These are phyloP conservation scores for Suhomyces sp. DNA, from an alignment of 805 yeast species.

Conservation along the genomic window DNA sequence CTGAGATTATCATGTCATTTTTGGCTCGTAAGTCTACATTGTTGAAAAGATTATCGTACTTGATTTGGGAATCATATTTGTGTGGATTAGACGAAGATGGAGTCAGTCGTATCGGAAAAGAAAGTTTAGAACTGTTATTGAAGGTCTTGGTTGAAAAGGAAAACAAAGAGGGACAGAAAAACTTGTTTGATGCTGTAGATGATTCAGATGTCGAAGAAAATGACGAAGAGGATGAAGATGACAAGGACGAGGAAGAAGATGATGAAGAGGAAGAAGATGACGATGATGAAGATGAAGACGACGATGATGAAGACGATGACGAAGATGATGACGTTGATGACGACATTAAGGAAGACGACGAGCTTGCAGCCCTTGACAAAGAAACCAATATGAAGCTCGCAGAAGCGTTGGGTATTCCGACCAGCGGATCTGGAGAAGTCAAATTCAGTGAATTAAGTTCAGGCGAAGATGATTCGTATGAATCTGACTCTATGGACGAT, in stretches of 20 bases:
- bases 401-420: constrained; percentile 66
- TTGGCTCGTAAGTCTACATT: constrained; percentile 40
- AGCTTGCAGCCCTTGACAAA: constrained; percentile 26
- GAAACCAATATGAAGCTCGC: constrained; percentile 65
- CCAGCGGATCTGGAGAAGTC: constrained; percentile 43
- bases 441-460: constrained; percentile 40
- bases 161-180: constrained; percentile 75
- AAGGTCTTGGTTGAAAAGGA: constrained; percentile 56
- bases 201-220: constrained; percentile 27
- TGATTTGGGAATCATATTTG: constrained; percentile 43
- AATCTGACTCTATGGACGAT: constrained; percentile 79
- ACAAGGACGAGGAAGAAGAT: constrained; percentile 22
- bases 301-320: constrained; percentile 15
- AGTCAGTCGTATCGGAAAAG: constrained; percentile 25
- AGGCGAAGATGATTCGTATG: constrained; percentile 55
- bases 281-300: constrained; percentile 23
- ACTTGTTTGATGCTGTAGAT: constrained; percentile 64
- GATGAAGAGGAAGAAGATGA: constrained; percentile 25
- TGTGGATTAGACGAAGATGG: constrained; percentile 30
- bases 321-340: constrained; percentile 17
- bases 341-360: constrained; percentile 15
- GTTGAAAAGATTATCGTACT: constrained; percentile 35
- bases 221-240: constrained; percentile 29
- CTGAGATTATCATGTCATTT: constrained; percentile 46
- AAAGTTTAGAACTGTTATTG: constrained; percentile 35